phyloP scores from a whole-genome alignment of 768 basidiomycete genomes.

The Boletus pseudopeckii region DNA sequence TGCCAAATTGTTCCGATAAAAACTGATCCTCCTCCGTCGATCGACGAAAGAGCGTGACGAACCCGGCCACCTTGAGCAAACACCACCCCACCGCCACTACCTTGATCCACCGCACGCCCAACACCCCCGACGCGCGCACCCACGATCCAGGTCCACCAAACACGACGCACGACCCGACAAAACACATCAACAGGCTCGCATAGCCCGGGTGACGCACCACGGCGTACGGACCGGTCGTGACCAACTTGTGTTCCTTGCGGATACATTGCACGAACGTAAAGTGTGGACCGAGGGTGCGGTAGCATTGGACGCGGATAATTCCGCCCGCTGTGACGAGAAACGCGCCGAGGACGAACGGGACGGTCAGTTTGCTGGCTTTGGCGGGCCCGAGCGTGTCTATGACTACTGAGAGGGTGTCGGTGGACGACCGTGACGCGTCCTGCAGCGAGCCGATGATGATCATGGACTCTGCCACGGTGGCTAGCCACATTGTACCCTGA shows the following conservation, averaged over 20 bases:
- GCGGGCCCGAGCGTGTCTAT: slow-evolving; percentile 10
- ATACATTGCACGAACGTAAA: slow-evolving; percentile 22
- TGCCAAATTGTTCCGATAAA: slow-evolving; percentile 15
- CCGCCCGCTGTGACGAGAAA: slow-evolving; percentile 2
- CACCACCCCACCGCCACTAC: background rate
- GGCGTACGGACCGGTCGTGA: slow-evolving; percentile 28
- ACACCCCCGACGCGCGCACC: slow-evolving; percentile 1
- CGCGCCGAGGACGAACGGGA: slow-evolving; percentile 7
- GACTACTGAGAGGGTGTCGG: background rate
- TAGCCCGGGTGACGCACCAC: slow-evolving; percentile 32
- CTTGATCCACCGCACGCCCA: background rate
- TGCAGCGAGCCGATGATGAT: slow-evolving; percentile 1
- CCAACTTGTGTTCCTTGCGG: slow-evolving; percentile 18
- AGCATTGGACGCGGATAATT: slow-evolving; percentile 4
- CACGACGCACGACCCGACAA: background rate
- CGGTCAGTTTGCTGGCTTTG: background rate
- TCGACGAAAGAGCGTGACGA: slow-evolving; percentile 10
- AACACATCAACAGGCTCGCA: background rate
- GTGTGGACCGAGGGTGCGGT: slow-evolving; percentile 14
- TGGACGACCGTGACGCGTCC: background rate
- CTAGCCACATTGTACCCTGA: too few species aligned
- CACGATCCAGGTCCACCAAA: background rate
- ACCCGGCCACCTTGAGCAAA: background rate
- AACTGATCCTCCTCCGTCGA: slow-evolving; percentile 20
- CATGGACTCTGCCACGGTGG: background rate